phyloP scores from a whole-genome alignment of 352 stramenopile genomes.

The Phytopythium vexans region DNA sequence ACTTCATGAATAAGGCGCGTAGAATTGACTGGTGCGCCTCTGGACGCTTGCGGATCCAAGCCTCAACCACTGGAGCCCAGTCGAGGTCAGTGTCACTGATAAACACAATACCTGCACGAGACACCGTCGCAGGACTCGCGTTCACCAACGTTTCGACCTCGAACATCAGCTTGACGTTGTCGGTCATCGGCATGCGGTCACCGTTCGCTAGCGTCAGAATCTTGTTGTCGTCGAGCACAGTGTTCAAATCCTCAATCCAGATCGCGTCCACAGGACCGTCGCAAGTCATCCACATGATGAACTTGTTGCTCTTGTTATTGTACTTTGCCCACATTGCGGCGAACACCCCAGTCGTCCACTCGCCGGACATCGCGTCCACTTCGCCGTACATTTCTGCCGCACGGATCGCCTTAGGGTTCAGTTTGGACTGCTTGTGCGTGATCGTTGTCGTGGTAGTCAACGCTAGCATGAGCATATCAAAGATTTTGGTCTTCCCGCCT shows the following conservation, averaged over 20 bases:
- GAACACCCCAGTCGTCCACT: slow-evolving; percentile 98
- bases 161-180: slow-evolving; percentile 98
- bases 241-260: slow-evolving; percentile 99
- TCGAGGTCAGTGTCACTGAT: slow-evolving; percentile 98
- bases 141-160: slow-evolving; percentile 97
- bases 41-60: slow-evolving; percentile 94
- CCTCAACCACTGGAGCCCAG: slow-evolving; percentile 95
- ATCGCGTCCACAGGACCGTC: slow-evolving; percentile 97
- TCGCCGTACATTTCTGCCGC: slow-evolving; percentile 98
- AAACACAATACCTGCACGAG: slow-evolving; percentile 96
- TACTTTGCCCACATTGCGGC: slow-evolving; percentile 98
- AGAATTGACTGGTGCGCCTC: slow-evolving; percentile 87
- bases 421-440: slow-evolving; percentile 94
- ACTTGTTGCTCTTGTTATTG: slow-evolving; percentile 97
- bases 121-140: slow-evolving; percentile 96
- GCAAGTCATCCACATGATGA: slow-evolving; percentile 98
- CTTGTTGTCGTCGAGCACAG: slow-evolving; percentile 97
- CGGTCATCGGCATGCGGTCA: slow-evolving; percentile 97
- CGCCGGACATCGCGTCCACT: slow-evolving; percentile 93
- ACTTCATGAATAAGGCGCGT: slow-evolving; percentile 93
- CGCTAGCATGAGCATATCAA: slow-evolving; percentile 92
- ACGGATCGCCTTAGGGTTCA: slow-evolving; percentile 98
- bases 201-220: slow-evolving; percentile 97
- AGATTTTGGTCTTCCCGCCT: slow-evolving; percentile 97
- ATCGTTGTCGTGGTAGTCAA: slow-evolving; percentile 91